Evolutionary conservation across 2,329 filamentous ascomycete species (phyloP).

Genomic region (Beauveria medogensis): DNA sequence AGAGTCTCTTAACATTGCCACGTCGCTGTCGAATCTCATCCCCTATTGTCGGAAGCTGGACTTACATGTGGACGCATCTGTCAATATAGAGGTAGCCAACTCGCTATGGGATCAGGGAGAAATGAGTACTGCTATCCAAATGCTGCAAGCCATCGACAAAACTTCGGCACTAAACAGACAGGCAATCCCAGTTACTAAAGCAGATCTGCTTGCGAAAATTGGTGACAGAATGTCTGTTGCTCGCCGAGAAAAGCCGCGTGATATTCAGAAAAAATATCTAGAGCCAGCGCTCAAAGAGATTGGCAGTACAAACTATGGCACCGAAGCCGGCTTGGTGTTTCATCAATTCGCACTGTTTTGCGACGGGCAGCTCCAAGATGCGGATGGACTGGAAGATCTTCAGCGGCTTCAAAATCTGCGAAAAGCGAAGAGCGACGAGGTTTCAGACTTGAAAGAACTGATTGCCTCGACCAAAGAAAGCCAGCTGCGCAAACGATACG

Average conservation of each 20-base stretch:
- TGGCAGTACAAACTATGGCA: conserved; percentile 56
- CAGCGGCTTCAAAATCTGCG: conserved; percentile 70
- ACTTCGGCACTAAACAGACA: conserved; percentile 57
- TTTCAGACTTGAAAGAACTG: conserved; percentile 60
- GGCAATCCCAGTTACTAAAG: conserved; percentile 61
- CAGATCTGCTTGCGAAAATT: conserved; percentile 78
- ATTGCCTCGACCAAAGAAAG: conserved; percentile 42
- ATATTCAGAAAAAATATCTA: conserved; percentile 81
- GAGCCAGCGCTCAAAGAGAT: conserved; percentile 77
- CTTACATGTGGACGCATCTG: conserved; percentile 66
- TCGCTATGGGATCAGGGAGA: conserved; percentile 94
- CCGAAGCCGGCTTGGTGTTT: conserved; percentile 78
- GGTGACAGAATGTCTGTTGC: conserved; percentile 86
- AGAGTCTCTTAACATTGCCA: conserved; percentile 79
- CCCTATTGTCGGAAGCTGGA: conserved; percentile 60
- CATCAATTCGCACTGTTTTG: conserved; percentile 95
- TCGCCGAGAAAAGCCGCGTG: conserved; percentile 80
- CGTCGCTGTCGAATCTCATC: conserved; percentile 73
- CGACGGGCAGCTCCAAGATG: conserved; percentile 84
- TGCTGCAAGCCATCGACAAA: conserved; percentile 66
- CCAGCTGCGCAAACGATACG: conserved; percentile 48
- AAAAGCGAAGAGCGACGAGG: conserved; percentile 73
- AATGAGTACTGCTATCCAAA: conserved; percentile 77
- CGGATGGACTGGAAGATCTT: conserved; percentile 77
- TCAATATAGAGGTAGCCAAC: conserved; percentile 76